These are phyloP conservation scores for Candida vaughaniae DNA, from an alignment of 805 yeast species.

Conservation along the genomic window DNA sequence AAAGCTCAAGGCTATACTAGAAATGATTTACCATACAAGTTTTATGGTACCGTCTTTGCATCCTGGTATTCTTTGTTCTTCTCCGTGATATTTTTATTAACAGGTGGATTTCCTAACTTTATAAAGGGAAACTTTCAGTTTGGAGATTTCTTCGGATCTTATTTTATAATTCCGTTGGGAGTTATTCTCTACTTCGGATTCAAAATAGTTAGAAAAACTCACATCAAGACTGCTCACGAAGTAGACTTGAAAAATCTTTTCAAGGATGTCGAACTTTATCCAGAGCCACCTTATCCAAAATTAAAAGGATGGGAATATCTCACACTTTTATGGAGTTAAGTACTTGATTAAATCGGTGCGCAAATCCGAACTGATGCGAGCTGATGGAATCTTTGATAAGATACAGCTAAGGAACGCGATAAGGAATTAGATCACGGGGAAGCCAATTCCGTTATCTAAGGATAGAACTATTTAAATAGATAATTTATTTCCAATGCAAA, in stretches of 20 bases:
- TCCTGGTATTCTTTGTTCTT: constrained; percentile 32
- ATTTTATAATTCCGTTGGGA: constrained; percentile 62
- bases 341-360: constrained; percentile 1
- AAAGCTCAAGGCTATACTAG: constrained; percentile 18
- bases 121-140: constrained; percentile 50
- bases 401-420: too few relatives aligned
- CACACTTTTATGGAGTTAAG: constrained; percentile 17
- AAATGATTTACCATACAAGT: constrained; percentile 22
- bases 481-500: too few relatives aligned
- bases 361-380: too few relatives aligned
- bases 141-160: constrained; percentile 67
- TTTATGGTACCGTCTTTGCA: constrained; percentile 29
- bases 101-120: constrained; percentile 72
- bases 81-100: constrained; percentile 43
- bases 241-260: constrained; percentile 27
- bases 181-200: constrained; percentile 57
- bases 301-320: constrained; percentile 20
- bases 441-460: too few relatives aligned
- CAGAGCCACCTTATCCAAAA: constrained; percentile 26
- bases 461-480: too few relatives aligned
- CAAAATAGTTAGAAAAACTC: constrained; percentile 36
- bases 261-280: constrained; percentile 23
- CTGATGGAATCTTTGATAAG: too few relatives aligned
- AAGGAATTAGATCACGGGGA: too few relatives aligned
- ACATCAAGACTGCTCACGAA: constrained; percentile 35